Conservation (phyloP, 768 basidiomycete species). For the Gymnopilus junonius region DNA sequence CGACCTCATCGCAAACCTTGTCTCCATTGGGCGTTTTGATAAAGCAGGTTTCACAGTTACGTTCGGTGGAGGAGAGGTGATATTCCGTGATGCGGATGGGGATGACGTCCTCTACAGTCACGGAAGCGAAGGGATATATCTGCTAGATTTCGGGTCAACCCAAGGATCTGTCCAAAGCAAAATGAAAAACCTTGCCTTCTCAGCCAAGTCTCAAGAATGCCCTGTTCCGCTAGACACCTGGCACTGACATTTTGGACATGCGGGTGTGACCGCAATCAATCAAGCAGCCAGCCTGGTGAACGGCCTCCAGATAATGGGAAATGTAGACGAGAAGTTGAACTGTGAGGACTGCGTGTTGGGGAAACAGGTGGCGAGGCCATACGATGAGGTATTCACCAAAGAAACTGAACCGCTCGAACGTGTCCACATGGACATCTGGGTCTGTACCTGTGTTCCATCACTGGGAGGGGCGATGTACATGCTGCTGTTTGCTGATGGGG, state of each 20-base stretch:
- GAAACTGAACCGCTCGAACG: conserved; percentile 20
- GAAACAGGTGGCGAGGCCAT: conserved; percentile 26
- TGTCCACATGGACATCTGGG: conserved; percentile 31
- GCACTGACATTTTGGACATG: conserved; percentile 34
- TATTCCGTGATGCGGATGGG: not conserved
- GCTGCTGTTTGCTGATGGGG: conserved; percentile 28
- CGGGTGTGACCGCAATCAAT: conserved; percentile 10
- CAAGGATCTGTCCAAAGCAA: not conserved
- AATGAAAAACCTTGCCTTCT: not conserved
- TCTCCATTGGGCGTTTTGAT: too few relatives aligned
- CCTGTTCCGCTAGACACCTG: conserved; percentile 25
- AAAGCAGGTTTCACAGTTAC: conserved; percentile 13
- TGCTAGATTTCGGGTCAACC: conserved; percentile 13
- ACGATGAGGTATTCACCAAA: conserved; percentile 18
- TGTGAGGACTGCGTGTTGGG: conserved; percentile 33
- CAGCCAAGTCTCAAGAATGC: not conserved
- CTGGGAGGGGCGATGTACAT: conserved; percentile 26
- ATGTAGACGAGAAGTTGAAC: not conserved
- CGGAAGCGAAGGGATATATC: conserved; percentile 16
- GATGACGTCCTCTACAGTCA: not conserved
- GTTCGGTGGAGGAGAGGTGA: conserved; percentile 14
- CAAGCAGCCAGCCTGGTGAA: conserved; percentile 18
- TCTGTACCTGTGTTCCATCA: conserved; percentile 21
- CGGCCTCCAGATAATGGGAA: conserved; percentile 22
- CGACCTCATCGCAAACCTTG: too few relatives aligned